Conservation (phyloP, 2,329 filamentous ascomycete species). For the Polychaeton citri region DNA sequence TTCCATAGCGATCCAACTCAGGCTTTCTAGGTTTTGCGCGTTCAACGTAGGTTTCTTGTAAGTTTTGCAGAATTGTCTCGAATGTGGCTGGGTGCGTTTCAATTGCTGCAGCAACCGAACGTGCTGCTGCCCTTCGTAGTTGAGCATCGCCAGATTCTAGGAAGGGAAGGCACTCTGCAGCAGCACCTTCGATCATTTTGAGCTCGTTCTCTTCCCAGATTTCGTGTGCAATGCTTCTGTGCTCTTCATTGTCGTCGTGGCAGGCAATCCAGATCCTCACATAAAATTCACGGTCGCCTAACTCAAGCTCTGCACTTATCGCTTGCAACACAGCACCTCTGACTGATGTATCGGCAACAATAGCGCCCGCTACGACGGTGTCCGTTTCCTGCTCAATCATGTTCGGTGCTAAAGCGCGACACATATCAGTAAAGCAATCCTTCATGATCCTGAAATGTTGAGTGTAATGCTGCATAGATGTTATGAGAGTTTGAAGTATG, state of each 20-base stretch:
- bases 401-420: slow-evolving; percentile 71
- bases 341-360: slow-evolving; percentile 67
- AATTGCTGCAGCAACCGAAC: slow-evolving; percentile 65
- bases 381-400: slow-evolving; percentile 60
- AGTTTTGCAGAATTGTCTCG: slow-evolving; percentile 45
- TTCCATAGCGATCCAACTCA: slow-evolving; percentile 82
- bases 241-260: slow-evolving; percentile 83
- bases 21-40: slow-evolving; percentile 72
- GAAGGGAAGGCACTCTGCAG: slow-evolving; percentile 55
- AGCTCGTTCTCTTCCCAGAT: slow-evolving; percentile 95
- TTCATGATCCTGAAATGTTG: slow-evolving; percentile 94
- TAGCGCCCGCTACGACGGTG: slow-evolving; percentile 63
- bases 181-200: slow-evolving; percentile 50
- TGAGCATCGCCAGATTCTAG: slow-evolving; percentile 68
- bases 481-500: slow-evolving; percentile 57
- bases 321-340: slow-evolving; percentile 76
- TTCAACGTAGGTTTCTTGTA: slow-evolving; percentile 61
- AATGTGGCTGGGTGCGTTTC: slow-evolving; percentile 47
- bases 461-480: slow-evolving; percentile 74
- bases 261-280: slow-evolving; percentile 88
- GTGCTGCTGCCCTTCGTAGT: slow-evolving; percentile 69
- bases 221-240: slow-evolving; percentile 64
- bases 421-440: slow-evolving; percentile 79
- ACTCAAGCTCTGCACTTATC: slow-evolving; percentile 80
- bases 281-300: slow-evolving; percentile 74